Evolutionary conservation across 441 rosid species (phyloP).

Genomic region (Isatis lusitanica): DNA sequence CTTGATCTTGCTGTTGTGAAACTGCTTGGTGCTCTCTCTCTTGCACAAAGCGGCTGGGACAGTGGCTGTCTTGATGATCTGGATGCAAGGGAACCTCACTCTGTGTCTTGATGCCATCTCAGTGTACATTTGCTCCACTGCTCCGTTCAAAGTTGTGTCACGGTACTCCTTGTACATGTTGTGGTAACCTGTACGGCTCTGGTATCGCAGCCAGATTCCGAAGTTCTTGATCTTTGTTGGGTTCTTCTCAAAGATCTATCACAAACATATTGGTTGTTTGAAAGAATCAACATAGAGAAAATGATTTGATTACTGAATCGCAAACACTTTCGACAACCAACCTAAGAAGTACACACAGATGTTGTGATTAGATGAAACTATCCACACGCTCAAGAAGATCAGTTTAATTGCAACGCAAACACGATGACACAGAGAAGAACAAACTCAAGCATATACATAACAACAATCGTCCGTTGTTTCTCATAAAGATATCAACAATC

Average conservation of each 20-base stretch:
- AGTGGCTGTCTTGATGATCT: slow-evolving; percentile 43
- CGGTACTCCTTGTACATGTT: slow-evolving; percentile 62
- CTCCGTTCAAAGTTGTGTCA: slow-evolving; percentile 55
- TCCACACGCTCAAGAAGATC: background rate
- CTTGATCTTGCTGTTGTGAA: slow-evolving; percentile 42
- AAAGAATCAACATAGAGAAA: background rate
- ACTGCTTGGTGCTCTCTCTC: slow-evolving; percentile 45
- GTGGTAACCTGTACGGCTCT: slow-evolving; percentile 56
- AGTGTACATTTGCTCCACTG: slow-evolving; percentile 52
- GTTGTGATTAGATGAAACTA: background rate
- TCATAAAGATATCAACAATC: background rate
- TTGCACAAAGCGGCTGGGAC: slow-evolving; percentile 40
- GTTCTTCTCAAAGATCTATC: slow-evolving; percentile 44
- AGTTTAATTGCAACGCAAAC: background rate
- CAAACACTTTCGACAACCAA: background rate
- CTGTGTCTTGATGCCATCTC: slow-evolving; percentile 57
- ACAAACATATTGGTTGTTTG: background rate
- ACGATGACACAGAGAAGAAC: background rate
- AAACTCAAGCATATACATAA: background rate
- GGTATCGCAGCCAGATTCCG: slow-evolving; percentile 54
- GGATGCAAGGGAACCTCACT: slow-evolving; percentile 55
- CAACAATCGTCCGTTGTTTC: background rate
- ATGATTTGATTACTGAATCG: background rate
- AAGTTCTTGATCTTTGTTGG: slow-evolving; percentile 51
- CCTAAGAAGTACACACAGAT: background rate